Percentiles rank a stretch among this genome's conserved stretches.
Conservation (phyloP, 495 filamentous ascomycete genomes). For the Pseudevernia furfuracea region DNA sequence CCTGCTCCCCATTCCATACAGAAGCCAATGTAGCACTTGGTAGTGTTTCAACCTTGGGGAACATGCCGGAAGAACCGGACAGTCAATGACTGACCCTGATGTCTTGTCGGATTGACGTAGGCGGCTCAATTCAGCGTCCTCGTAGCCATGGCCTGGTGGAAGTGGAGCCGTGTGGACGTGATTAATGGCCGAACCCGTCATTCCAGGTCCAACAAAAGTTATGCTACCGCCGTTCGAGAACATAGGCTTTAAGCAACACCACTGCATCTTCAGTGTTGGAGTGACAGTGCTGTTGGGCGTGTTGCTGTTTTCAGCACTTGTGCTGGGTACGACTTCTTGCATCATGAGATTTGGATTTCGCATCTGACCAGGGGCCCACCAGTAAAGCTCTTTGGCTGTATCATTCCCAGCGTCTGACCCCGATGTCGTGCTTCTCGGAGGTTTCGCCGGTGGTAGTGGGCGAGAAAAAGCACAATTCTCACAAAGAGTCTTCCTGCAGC, state of each 20-base stretch:
- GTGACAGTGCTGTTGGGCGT: conserved; percentile 27
- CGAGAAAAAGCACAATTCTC: conserved; percentile 54
- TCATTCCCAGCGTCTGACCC: conserved; percentile 19
- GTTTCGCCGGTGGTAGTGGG: conserved; percentile 38
- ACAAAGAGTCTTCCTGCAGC: conserved; percentile 55
- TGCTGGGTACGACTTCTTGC: conserved; percentile 36
- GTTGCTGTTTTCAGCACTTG: conserved; percentile 28
- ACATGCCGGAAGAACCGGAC: background rate
- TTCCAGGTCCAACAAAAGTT: conserved; percentile 42
- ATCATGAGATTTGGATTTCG: conserved; percentile 54
- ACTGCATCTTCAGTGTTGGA: conserved; percentile 47
- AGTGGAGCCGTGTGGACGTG: conserved; percentile 51
- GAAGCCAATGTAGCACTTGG: conserved; percentile 45
- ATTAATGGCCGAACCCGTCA: conserved; percentile 46
- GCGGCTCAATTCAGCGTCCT: conserved; percentile 43
- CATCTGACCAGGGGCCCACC: conserved; percentile 52
- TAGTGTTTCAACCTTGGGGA: conserved; percentile 34
- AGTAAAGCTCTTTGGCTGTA: conserved; percentile 33
- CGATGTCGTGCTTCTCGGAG: conserved; percentile 25
- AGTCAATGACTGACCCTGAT: background rate
- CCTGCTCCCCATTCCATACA: conserved; percentile 38
- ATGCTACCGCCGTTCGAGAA: conserved; percentile 58
- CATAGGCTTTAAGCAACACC: conserved; percentile 57
- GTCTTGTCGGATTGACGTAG: conserved; percentile 3
- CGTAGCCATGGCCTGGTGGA: conserved; percentile 46